Evolutionary conservation across 2,329 filamentous ascomycete species (phyloP), one percentile per base, ranked within the genome.

Genomic region (Colletotrichum falcatum): DNA sequence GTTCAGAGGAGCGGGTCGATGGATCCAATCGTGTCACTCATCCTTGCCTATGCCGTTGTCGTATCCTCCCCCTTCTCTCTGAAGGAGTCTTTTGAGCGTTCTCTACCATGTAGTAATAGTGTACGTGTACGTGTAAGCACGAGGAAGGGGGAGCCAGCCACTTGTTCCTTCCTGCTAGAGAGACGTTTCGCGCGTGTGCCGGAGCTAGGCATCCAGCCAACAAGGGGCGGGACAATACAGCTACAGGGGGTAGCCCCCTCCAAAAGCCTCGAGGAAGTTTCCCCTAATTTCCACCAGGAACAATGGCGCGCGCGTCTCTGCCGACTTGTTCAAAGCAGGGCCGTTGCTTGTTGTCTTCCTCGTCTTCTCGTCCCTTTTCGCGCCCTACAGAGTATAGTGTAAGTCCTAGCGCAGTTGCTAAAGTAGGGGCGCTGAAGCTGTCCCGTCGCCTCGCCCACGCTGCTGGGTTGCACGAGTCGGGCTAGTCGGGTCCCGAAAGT

Each of bases 241-340:
- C 12, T 48, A 61, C 58, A 46, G 58, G 46, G 58, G 28, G 30
- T 26, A 49, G 18, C 9, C n/a, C 6, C 44, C 20, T 48, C 35
- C n/a, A 20, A 51, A 54, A 46, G 59, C 55, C 54, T 49, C 44
- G 53, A 65, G 30, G 55, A 61, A 62, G 20, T 68, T 65, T 30
- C 23, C 58, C 42, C 53, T 60, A 72, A 72, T 72, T 72, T 72
- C 70, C 70, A 72, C 70, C 58, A 53, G 54, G 54, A 55, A 70
- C 56, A 55, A 49, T 70, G 70, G 70, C 70, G 66, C 56, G 66
- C 61, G 66, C 49, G 46, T 70, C 70, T 51, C 61, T 64, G 51
- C 48, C 53, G 51, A n/a, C 35, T 42, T 39, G n/a, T 18, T 39
- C 14, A 37, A 3, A 37, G 59, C 56, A 65, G 49, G 46, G 49